These are phyloP conservation scores for Candida tibetensis DNA, from an alignment of 805 yeast species.

Conservation along the genomic window DNA sequence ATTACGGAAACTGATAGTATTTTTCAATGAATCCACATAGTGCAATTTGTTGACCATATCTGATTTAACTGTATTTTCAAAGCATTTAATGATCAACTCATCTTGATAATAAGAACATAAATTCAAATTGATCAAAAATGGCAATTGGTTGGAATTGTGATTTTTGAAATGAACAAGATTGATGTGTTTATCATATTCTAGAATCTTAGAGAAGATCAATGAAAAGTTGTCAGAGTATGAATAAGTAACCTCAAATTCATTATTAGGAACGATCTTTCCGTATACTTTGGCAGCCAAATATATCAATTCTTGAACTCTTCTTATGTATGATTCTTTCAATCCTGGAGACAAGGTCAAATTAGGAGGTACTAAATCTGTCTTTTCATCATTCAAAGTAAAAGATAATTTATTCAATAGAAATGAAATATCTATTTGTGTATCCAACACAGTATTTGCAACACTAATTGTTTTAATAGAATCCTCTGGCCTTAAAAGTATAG, in stretches of 20 bases:
- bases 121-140: constrained; percentile 30
- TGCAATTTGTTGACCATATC: constrained; percentile 31
- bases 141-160: constrained; percentile 21
- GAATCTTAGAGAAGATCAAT: constrained; percentile 30
- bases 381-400: constrained; percentile 33
- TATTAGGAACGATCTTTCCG: constrained; percentile 8
- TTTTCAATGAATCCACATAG: constrained; percentile 38
- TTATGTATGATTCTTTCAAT: constrained; percentile 48
- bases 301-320: constrained; percentile 54
- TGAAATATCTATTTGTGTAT: constrained; percentile 54
- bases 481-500: constrained; percentile 45
- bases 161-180: constrained; percentile 22
- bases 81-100: constrained; percentile 40
- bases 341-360: constrained; percentile 24
- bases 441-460: constrained; percentile 48
- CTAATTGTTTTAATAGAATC: constrained; percentile 56
- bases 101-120: constrained; percentile 33
- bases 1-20: constrained; percentile 17
- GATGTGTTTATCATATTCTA: constrained; percentile 37
- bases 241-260: constrained; percentile 21
- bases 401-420: constrained; percentile 48
- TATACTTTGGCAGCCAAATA: constrained; percentile 26
- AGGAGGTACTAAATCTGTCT: constrained; percentile 49
- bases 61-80: constrained; percentile 33
- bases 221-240: constrained; percentile 36